Evolutionary conservation across 495 filamentous ascomycete genomes (phyloP).

Genomic region (Penicillium herquei): DNA sequence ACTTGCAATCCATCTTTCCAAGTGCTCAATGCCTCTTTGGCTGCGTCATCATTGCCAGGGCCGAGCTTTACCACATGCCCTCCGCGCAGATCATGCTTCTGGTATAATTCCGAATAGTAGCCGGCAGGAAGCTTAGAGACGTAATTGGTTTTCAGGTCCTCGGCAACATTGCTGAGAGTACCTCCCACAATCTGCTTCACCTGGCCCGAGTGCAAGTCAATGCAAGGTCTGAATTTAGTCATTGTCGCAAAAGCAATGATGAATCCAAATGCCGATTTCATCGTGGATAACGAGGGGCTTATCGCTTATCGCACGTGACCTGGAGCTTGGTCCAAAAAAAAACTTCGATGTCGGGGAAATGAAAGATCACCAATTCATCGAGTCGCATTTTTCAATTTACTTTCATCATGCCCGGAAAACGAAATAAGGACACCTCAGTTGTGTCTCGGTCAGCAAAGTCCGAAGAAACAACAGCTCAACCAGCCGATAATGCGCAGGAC

Average conservation of each 20-base stretch:
- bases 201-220: conserved; percentile 91
- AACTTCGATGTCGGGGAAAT: conserved; percentile 8
- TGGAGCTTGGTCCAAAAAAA: conserved; percentile 18
- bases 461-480: conserved; percentile 17
- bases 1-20: conserved; percentile 83
- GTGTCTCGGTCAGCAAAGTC: conserved; percentile 27
- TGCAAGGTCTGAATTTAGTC: conserved; percentile 94
- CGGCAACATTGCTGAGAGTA: conserved; percentile 66
- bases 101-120: conserved; percentile 79
- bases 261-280: background rate
- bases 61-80: conserved; percentile 97
- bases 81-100: conserved; percentile 65
- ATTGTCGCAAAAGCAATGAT: conserved; percentile 43
- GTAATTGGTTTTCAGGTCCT: conserved; percentile 82
- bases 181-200: conserved; percentile 99
- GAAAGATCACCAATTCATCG: background rate
- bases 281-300: conserved; percentile 3
- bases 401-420: conserved; percentile 33
- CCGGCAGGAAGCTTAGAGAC: conserved; percentile 77
- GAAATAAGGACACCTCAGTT: conserved; percentile 38
- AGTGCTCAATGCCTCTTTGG: conserved; percentile 65
- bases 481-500: conserved; percentile 38
- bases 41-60: conserved; percentile 77
- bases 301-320: conserved; percentile 7
- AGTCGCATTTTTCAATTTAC: conserved; percentile 4